Base-by-base conservation (phyloP, 192 early-diverging fungal genomes). In the Borealophlyctis nickersoniae region DNA sequence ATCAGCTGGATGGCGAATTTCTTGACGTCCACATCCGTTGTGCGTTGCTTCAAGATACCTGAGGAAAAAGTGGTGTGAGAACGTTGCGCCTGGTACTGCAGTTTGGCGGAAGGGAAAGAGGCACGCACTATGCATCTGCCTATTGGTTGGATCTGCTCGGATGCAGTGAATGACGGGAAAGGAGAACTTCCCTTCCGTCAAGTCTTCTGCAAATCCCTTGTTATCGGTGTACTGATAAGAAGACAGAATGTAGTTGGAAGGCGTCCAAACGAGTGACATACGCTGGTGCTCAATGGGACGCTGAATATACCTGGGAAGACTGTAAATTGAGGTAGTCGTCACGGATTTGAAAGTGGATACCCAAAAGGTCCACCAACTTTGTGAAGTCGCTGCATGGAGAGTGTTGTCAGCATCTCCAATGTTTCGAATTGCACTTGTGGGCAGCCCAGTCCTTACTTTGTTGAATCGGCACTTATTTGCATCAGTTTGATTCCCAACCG, bases 101-200 rank as follows among this genome's bases (percentile, higher is more conserved):
- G 9, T 29, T 14, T 49, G 32, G 23, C 52, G 23, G 5, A 9
- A 53, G 23, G 48, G 23, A 58, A 33, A 9, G 16, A 58, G 19
- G 29, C 29, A 65, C 77, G 54, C 80, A 89, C 87, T 93, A 39
- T 90, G 71, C 36, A 96, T 70, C 73, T 91, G 84, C 28, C 82
- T 78, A 62, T 88, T 85, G 32, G 50, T 51, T 0, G 86, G 73
- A 49, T 84, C 74, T 3, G 72, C 53, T 4, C 82, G 78, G 51
- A 98, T 93, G 13, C 89, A 91, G 60, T 94, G 93, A 30, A 94
- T 90, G 61, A 98, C 85, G 16, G 92, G 91, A 73, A 91, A 99
- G 13, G 93, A 96, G 72, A 96, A 99, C 79, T 99, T 99, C 70
- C 97, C 97, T 79, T 99, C 97, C 0, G 94, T 95, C 49, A 99